Conservation (phyloP, 2,329 filamentous ascomycete genomes). For the Penicillium sp. region DNA sequence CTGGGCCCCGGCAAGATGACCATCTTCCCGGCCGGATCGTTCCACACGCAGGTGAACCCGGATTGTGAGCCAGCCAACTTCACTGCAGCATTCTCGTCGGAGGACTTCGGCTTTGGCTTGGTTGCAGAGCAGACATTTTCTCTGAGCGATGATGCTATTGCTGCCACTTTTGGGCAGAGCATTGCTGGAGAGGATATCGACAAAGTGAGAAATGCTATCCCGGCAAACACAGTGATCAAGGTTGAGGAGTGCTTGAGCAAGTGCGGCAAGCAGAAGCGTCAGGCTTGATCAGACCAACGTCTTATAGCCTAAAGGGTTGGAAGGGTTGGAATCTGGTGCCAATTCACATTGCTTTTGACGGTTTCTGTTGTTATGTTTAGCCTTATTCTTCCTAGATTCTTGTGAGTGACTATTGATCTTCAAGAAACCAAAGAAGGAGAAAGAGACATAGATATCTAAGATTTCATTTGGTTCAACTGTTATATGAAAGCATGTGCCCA, state of each 20-base stretch:
- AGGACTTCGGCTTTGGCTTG: conserved; percentile 23
- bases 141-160: conserved; percentile 21
- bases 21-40: conserved; percentile 26
- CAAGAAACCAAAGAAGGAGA: too few species aligned
- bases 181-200: conserved; percentile 26
- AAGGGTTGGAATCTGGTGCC: too few species aligned
- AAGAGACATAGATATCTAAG: too few species aligned
- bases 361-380: too few species aligned
- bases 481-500: too few species aligned
- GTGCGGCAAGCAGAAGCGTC: conserved; percentile 23
- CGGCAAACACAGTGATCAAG: conserved; percentile 14
- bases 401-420: too few species aligned
- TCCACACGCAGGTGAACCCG: conserved; percentile 29
- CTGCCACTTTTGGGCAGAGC: conserved; percentile 18
- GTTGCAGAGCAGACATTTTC: conserved; percentile 21
- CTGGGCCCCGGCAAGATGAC: conserved; percentile 21
- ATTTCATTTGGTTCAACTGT: too few species aligned
- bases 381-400: too few species aligned
- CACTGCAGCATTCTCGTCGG: conserved; percentile 22
- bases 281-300: neutral
- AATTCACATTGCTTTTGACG: too few species aligned
- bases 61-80: conserved; percentile 27
- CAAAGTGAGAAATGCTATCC: conserved; percentile 18
- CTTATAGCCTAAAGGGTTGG: too few species aligned
- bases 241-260: conserved; percentile 28